These are phyloP conservation scores for Lavandula angustifolia DNA, from an alignment of 257 asterid species.

Conservation along the genomic window DNA sequence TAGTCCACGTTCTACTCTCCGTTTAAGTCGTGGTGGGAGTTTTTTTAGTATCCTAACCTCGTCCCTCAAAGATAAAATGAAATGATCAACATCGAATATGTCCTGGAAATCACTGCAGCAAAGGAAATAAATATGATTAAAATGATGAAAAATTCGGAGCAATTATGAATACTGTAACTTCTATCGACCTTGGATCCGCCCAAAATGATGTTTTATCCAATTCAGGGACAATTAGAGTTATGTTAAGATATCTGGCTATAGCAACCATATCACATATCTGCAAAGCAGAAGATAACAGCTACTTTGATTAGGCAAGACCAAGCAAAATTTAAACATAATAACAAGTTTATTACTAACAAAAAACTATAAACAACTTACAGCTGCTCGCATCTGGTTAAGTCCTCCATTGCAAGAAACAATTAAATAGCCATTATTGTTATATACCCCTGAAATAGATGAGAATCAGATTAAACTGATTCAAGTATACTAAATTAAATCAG, in stretches of 20 bases:
- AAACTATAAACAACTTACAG: constrained; percentile 45
- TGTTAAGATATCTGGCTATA: constrained; percentile 59
- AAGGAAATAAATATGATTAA: constrained; percentile 1
- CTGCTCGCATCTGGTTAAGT: constrained; percentile 80
- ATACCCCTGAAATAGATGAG: constrained; percentile 46
- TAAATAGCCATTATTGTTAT: constrained; percentile 68
- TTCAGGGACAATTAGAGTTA: constrained; percentile 69
- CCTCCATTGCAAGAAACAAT: constrained; percentile 82
- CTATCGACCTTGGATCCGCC: constrained; percentile 66
- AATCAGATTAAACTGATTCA: background rate
- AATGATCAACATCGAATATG: constrained; percentile 67
- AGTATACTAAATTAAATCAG: background rate
- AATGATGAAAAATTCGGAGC: background rate
- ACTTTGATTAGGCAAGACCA: background rate
- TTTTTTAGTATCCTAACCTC: constrained; percentile 67
- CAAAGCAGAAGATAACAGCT: constrained; percentile 14
- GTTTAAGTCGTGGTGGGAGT: constrained; percentile 61
- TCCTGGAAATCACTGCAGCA: constrained; percentile 65
- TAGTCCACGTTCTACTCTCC: constrained; percentile 53
- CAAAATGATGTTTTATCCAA: constrained; percentile 76
- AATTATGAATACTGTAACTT: constrained; percentile 1
- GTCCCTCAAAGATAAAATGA: constrained; percentile 62
- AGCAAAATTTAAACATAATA: background rate
- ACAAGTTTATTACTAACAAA: background rate
- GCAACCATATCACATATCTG: constrained; percentile 86